Evolutionary conservation across 2,329 filamentous ascomycete species (phyloP), one percentile per base, ranked within the genome.

Genomic region (Ophiostoma populinum): DNA sequence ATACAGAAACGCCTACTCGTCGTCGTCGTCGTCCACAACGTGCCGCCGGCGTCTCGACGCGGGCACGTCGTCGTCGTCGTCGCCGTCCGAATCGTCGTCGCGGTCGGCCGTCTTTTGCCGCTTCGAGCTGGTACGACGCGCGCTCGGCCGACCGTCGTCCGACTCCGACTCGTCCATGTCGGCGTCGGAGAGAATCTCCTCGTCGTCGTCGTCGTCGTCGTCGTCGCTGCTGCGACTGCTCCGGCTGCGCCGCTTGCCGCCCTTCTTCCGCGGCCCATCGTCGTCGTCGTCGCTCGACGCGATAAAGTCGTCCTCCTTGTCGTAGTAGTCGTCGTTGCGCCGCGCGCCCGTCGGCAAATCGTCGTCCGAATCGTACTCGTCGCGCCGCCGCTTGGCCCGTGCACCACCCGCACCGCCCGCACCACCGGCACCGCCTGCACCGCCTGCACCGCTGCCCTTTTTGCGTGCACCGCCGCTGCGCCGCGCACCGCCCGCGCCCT

Each of bases 301-400:
- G 37, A 87, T 67, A 50, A 87, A 87, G 38, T 77, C 80, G 48
- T 87, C 80, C 22, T 78, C 78, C 49, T 77, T 66, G 42, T 86
- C 80, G 49, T 87, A 87, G 49, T 87, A 87, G 45, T 82, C 77
- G 43, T 86, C 77, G 40, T 76, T 67, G 35, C 70, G 67, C 21
- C 65, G 65, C 30, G 60, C 61, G 21, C 71, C 69, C 24, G 67
- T 65, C 12, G 71, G 70, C 24, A 75, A 61, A 40, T 80, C 78
- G 45, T 82, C 78, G 46, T 85, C 80, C 7, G 81, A 81, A 47
- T 86, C 79, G 41, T 82, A 80, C 45, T 80, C 79, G 40, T 64
- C 60, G 25, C 64, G 61, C 21, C 63, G 61, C 47, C 63, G 61
- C 55, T 68, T 70, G 30, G 58, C 54, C 42, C 66, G 67, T 12